Percentiles rank a stretch among this genome's conserved stretches.
These are phyloP conservation scores for Stachybotrys elegans DNA, from an alignment of 2,329 filamentous ascomycete genomes.

Conservation along the genomic window DNA sequence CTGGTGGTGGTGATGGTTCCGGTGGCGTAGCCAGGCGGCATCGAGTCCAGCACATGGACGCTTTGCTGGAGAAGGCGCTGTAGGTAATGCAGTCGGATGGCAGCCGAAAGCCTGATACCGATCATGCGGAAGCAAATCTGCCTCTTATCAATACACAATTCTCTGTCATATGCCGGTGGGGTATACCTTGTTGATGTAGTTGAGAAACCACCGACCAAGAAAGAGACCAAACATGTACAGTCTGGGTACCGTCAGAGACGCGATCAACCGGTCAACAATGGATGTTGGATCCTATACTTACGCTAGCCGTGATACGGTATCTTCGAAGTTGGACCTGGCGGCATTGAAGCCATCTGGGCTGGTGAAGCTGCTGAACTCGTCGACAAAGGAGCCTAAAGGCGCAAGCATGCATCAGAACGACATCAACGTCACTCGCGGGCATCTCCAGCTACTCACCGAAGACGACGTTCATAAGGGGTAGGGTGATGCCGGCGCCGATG, in stretches of 20 bases:
- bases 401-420: not conserved
- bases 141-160: too few species aligned
- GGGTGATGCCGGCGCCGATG: conserved; percentile 46
- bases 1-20: conserved; percentile 59
- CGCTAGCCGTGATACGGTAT: conserved; percentile 38
- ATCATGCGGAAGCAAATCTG: conserved; percentile 59
- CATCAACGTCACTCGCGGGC: not conserved
- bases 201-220: conserved; percentile 57
- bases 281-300: conserved; percentile 19
- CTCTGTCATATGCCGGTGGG: not conserved
- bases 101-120: conserved; percentile 56
- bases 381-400: conserved; percentile 35
- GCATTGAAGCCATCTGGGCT: conserved; percentile 22
- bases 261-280: conserved; percentile 7
- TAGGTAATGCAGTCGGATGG: conserved; percentile 60
- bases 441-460: conserved; percentile 36
- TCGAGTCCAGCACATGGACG: conserved; percentile 62
- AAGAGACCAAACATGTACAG: conserved; percentile 70
- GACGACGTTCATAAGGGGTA: conserved; percentile 56
- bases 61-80: conserved; percentile 59
- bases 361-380: conserved; percentile 42
- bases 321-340: conserved; percentile 33
- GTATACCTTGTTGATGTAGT: conserved; percentile 53
- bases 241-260: conserved; percentile 22
- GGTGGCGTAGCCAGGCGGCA: conserved; percentile 56